These are phyloP conservation scores for Penicillium paradoxum DNA, from an alignment of 495 filamentous ascomycete genomes.

Conservation along the genomic window DNA sequence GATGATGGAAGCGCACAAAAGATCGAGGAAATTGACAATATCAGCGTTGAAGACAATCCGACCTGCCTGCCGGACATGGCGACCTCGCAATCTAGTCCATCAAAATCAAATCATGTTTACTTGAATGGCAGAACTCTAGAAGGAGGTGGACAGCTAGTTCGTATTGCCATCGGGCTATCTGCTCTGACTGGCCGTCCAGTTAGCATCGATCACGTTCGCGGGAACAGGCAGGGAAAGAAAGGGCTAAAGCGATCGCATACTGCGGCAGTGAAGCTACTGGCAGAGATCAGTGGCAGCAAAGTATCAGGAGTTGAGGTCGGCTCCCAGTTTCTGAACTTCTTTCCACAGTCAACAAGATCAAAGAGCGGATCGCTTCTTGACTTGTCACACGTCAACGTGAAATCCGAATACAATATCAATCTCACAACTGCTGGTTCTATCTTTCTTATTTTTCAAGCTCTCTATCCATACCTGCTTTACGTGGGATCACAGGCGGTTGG, in stretches of 20 bases:
- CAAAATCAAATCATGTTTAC: constrained; percentile 20
- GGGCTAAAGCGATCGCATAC: constrained; percentile 77
- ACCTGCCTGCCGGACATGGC: neutral
- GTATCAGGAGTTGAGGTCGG: constrained; percentile 52
- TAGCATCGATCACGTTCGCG: constrained; percentile 63
- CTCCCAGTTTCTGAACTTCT: constrained; percentile 49
- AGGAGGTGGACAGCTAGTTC: constrained; percentile 79
- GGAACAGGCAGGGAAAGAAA: constrained; percentile 51
- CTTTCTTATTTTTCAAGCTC: constrained; percentile 72
- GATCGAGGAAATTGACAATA: neutral
- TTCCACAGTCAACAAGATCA: constrained; percentile 24
- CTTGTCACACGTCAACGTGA: constrained; percentile 4
- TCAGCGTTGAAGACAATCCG: neutral
- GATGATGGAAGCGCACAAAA: neutral
- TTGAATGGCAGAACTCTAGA: constrained; percentile 72
- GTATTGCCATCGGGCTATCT: constrained; percentile 64
- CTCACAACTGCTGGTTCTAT: constrained; percentile 41
- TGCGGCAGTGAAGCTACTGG: constrained; percentile 62
- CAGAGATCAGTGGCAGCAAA: constrained; percentile 54
- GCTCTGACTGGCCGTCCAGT: constrained; percentile 62
- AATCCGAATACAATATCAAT: constrained; percentile 31
- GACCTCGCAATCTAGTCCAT: neutral
- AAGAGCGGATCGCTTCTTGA: constrained; percentile 3
- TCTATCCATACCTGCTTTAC: constrained; percentile 73
- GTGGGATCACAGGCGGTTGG: constrained; percentile 29